Conservation (phyloP, 768 basidiomycete species). For the Termitomyces sp. region DNA sequence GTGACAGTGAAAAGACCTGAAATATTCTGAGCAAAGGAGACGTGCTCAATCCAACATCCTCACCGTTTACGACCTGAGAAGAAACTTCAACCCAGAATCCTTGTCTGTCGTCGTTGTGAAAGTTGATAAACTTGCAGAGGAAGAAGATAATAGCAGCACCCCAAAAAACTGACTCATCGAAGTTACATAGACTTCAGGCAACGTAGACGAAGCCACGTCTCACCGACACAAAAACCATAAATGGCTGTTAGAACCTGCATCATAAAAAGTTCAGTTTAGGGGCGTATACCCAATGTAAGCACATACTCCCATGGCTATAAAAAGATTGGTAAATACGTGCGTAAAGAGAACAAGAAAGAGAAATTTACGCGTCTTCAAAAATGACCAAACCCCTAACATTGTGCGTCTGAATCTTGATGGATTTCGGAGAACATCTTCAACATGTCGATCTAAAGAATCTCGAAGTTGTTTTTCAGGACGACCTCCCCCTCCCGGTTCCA, state of each 20-base stretch:
- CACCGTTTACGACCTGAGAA: conserved; percentile 74
- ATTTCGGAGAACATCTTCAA: conserved; percentile 66
- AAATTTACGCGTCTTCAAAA: conserved; percentile 73
- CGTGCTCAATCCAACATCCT: conserved; percentile 2
- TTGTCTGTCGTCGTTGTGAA: conserved; percentile 62
- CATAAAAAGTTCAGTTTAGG: background rate
- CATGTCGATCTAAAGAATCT: conserved; percentile 64
- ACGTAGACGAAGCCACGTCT: conserved; percentile 11
- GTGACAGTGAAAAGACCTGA: conserved; percentile 74
- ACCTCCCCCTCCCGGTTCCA: conserved; percentile 20
- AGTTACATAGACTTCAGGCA: background rate
- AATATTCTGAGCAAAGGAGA: background rate
- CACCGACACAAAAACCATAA: conserved; percentile 73
- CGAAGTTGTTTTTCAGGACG: conserved; percentile 24
- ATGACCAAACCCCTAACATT: conserved; percentile 71
- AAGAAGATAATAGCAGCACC: conserved; percentile 80
- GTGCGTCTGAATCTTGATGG: conserved; percentile 54
- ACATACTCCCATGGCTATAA: conserved; percentile 62
- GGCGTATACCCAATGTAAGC: background rate
- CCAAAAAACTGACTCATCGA: conserved; percentile 59
- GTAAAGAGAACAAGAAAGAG: background rate
- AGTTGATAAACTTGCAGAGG: conserved; percentile 59
- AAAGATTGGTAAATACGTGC: background rate
- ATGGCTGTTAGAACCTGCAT: conserved; percentile 56
- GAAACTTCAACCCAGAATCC: conserved; percentile 80